A percentile compares a stretch with the other conserved stretches of the same genome.
Evolutionary conservation across 306 rosid species (phyloP).

Genomic region (Glycine latifolia): DNA sequence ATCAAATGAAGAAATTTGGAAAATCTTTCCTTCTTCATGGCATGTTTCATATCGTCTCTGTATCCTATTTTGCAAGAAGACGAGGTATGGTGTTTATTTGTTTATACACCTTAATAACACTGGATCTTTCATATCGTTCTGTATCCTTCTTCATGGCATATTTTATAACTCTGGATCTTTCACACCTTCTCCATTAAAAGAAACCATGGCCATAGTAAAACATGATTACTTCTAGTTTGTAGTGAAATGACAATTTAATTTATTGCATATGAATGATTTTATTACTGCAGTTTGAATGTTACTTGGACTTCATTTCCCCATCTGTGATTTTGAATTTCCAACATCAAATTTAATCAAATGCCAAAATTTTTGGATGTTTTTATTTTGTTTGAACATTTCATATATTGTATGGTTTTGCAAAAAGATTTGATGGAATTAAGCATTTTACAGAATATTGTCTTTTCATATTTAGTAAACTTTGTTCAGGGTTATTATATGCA

Average conservation of each 20-base stretch:
- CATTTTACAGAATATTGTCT: constrained; percentile 27
- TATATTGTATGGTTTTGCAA: constrained; percentile 4
- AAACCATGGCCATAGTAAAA: constrained; percentile 39
- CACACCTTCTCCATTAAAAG: constrained; percentile 34
- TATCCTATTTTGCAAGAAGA: constrained; percentile 92
- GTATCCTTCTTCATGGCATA: too few relatives aligned
- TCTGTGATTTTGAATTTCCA: constrained; percentile 22
- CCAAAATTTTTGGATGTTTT: constrained; percentile 13
- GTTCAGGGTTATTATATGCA: constrained; percentile 26
- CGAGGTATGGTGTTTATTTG: constrained; percentile 68
- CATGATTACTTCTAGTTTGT: constrained; percentile 32
- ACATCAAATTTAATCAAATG: constrained; percentile 16
- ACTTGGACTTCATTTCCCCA: constrained; percentile 23
- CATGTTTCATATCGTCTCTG: constrained; percentile 97
- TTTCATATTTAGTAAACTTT: constrained; percentile 22
- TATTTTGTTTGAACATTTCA: constrained; percentile 6
- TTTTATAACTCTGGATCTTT: constrained; percentile 6
- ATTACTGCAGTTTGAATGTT: constrained; percentile 18
- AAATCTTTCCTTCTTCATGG: constrained; percentile 91
- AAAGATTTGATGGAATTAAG: constrained; percentile 28
- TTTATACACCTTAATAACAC: constrained; percentile 8
- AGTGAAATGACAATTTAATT: constrained; percentile 32
- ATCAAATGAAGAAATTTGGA: constrained; percentile 99
- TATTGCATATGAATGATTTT: constrained; percentile 16
- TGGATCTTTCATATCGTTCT: constrained; percentile 17